phyloP scores from a whole-genome alignment of 1,284 basidiomycete species.

The Chalciporus sp. region DNA sequence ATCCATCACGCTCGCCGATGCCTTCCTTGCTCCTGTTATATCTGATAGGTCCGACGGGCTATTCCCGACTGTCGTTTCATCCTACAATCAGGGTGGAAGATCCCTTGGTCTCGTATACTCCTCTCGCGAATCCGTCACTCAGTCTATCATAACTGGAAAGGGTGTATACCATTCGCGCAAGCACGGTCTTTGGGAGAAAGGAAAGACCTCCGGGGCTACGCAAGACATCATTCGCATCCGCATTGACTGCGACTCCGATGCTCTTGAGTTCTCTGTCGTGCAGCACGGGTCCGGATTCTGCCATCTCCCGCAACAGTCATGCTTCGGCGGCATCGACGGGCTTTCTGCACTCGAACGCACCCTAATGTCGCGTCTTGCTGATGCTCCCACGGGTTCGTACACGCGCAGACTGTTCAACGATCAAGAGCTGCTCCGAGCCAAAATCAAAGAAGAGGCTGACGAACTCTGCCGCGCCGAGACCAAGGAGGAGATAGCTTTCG shows the following conservation, averaged over 20 bases:
- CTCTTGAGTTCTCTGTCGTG: constrained; percentile 88
- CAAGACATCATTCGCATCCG: constrained; percentile 87
- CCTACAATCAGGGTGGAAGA: constrained; percentile 70
- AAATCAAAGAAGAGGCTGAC: constrained; percentile 98
- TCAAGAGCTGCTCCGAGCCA: constrained; percentile 79
- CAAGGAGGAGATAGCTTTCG: constrained; percentile 89
- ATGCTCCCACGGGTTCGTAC: constrained; percentile 91
- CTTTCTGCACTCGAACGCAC: constrained; percentile 84
- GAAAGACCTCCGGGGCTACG: constrained; percentile 93
- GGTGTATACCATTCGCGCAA: constrained; percentile 98
- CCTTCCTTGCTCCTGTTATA: constrained; percentile 79
- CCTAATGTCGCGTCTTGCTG: constrained; percentile 70
- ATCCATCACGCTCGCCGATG: constrained; percentile 80
- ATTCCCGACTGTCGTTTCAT: constrained; percentile 89
- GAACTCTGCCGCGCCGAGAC: constrained; percentile 88
- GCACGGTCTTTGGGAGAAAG: constrained; percentile 96
- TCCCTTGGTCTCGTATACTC: constrained; percentile 97
- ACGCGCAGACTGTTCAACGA: constrained; percentile 90
- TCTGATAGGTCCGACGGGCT: constrained; percentile 94
- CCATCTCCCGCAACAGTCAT: constrained; percentile 84
- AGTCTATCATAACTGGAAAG: constrained; percentile 86
- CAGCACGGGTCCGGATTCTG: constrained; percentile 95
- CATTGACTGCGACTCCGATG: constrained; percentile 92
- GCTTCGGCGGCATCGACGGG: constrained; percentile 82
- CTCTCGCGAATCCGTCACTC: constrained; percentile 84